phyloP scores from a whole-genome alignment of 495 filamentous ascomycete genomes.

The Penicillium diatomitis region DNA sequence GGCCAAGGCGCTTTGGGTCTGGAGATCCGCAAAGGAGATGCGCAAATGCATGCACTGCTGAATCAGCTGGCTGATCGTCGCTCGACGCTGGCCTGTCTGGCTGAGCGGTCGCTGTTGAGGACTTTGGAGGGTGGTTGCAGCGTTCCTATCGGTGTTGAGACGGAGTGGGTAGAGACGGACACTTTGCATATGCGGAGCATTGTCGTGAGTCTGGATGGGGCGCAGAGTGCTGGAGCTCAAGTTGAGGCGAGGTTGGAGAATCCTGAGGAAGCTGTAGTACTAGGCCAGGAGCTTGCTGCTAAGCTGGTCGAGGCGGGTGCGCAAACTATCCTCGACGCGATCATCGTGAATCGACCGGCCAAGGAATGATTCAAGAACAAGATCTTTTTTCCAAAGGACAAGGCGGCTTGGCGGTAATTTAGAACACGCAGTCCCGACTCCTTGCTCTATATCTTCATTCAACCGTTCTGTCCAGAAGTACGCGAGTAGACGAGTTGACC shows the following conservation, averaged over 20 bases:
- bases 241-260: constrained; percentile 1
- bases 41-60: constrained; percentile 41
- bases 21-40: constrained; percentile 61
- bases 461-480: no score
- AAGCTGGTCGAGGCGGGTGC: constrained; percentile 9
- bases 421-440: not conserved
- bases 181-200: constrained; percentile 6
- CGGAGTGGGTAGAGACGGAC: constrained; percentile 10
- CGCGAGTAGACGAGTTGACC: not conserved
- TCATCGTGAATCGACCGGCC: constrained; percentile 7
- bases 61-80: constrained; percentile 37
- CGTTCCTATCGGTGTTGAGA: constrained; percentile 70
- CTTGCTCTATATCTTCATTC: not conserved
- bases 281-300: constrained; percentile 9
- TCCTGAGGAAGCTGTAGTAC: constrained; percentile 1
- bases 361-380: constrained; percentile 2
- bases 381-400: not conserved
- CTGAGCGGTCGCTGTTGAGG: constrained; percentile 66
- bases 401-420: not conserved
- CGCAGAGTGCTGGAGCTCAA: constrained; percentile 2
- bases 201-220: constrained; percentile 14
- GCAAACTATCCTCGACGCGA: constrained; percentile 8
- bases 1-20: constrained; percentile 74
- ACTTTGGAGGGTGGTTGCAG: constrained; percentile 79
- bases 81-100: constrained; percentile 49